Percentiles rank a stretch among this genome's conserved stretches.
Conservation (phyloP, 1,284 basidiomycete species). For the Sporisorium exsertum region DNA sequence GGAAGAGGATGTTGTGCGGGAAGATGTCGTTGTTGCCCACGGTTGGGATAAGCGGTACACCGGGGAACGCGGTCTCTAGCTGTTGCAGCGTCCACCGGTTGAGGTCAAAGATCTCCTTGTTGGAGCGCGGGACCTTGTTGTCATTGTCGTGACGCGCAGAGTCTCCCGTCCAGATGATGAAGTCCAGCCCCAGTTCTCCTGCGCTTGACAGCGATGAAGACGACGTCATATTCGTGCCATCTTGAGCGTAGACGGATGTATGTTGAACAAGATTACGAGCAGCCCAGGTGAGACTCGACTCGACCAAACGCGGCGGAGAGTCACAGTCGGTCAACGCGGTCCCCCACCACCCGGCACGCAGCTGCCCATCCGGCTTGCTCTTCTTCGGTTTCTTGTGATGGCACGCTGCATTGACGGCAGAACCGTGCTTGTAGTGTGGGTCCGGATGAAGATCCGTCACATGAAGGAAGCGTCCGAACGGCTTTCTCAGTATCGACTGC, state of each 20-base stretch:
- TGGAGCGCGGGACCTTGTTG: constrained; percentile 80
- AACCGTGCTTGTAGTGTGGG: constrained; percentile 75
- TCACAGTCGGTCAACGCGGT: constrained; percentile 80
- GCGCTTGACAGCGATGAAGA: not conserved
- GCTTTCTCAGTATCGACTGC: constrained; percentile 18
- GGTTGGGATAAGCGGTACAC: constrained; percentile 84
- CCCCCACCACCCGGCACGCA: constrained; percentile 68
- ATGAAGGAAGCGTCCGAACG: constrained; percentile 79
- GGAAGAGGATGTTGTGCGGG: constrained; percentile 70
- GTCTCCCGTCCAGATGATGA: constrained; percentile 86
- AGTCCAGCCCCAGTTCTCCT: constrained; percentile 77
- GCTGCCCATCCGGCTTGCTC: constrained; percentile 48
- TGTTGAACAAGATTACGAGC: constrained; percentile 74
- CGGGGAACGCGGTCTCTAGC: constrained; percentile 81
- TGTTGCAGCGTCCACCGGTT: constrained; percentile 79
- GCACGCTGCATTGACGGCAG: constrained; percentile 56
- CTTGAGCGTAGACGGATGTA: not conserved
- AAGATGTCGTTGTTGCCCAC: constrained; percentile 75
- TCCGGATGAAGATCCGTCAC: constrained; percentile 87
- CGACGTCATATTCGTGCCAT: not conserved
- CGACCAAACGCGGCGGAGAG: constrained; percentile 81
- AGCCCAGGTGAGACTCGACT: constrained; percentile 84
- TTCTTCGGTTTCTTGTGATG: constrained; percentile 59
- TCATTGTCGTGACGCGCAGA: constrained; percentile 93
- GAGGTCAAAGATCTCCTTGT: constrained; percentile 81